Conservation (phyloP, 441 rosid species). For the Syzygium malaccense region DNA sequence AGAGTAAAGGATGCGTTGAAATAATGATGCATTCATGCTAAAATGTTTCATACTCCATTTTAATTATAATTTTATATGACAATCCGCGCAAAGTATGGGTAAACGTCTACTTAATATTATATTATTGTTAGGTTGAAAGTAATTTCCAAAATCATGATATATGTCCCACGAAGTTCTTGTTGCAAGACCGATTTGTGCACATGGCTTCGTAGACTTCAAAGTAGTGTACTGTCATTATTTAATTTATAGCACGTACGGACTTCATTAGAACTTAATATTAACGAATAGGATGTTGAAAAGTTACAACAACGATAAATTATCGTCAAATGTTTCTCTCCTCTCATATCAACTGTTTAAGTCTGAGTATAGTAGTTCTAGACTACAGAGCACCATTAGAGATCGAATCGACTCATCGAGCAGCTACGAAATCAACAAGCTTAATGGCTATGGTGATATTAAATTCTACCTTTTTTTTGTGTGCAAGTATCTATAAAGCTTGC, state of each 20-base stretch:
- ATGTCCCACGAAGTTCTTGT: not conserved
- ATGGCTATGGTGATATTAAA: not conserved
- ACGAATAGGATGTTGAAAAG: not conserved
- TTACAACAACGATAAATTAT: not conserved
- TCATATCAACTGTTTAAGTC: not conserved
- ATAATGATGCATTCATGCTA: not conserved
- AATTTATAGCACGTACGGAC: not conserved
- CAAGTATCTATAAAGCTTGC: not conserved
- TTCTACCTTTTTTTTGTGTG: not conserved
- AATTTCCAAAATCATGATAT: too few species aligned
- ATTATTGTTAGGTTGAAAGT: not conserved
- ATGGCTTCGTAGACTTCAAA: not conserved
- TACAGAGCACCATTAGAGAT: not conserved
- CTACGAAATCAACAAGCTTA: not conserved
- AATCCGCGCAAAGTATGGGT: not conserved
- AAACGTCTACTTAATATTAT: not conserved
- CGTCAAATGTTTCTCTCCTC: not conserved
- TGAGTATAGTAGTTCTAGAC: not conserved
- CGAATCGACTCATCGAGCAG: not conserved
- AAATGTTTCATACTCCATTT: not conserved
- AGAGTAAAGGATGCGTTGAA: not conserved
- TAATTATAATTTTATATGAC: not conserved
- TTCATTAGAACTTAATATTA: not conserved
- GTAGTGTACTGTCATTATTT: too few species aligned
- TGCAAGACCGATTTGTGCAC: not conserved